Base-by-base conservation (phyloP, 331 rosid species). In the Rhamnella rubrinervis region DNA sequence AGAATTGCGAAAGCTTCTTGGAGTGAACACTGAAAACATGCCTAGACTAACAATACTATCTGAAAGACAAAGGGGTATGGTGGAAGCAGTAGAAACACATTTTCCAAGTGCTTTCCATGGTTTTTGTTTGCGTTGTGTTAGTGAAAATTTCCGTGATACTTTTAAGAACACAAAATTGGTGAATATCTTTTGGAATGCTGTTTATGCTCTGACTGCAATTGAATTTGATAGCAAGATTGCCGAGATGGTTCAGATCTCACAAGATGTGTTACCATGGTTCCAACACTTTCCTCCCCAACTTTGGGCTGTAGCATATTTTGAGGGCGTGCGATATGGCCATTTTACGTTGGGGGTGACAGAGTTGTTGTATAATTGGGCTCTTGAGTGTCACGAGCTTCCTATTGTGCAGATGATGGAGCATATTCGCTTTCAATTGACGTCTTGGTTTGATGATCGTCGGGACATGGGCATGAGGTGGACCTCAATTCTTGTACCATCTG, bases 111-210 rank as follows among this genome's bases (percentile, higher is more conserved):
- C 98, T 75, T 90, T 78, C 47, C 98, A 93, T 71, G 96, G 98
- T 63, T 90, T 93, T 55, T 93, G 98, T 75, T 76, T 93, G 78
- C 98, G 97, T 16, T 82, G 71, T 65, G 90, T 90, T 0, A 93
- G 98, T 51, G 98, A 93, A 83, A 85, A 88, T 73, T 90, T 93
- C 25, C 96, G 98, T 0, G 97, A 90, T 55, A 93, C 98, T 35
- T 93, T 90, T 76, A 93, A 93, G 74, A 93, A 93, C 74, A 88
- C 98, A 1, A 93, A 93, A 87, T 83, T 93, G 84, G 97, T 93
- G 62, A 93, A 90, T 66, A 93, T 93, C 71, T 93, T 93, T 58
- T 93, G 98, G 98, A 93, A 90, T 81, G 98, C 98, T 71, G 98
- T 93, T 53, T 90, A 93, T 86, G 98, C 98, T 64, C 97, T 90